A percentile compares a stretch with the other conserved stretches of the same genome.
These are phyloP conservation scores for Botrytis sinoallii DNA, from an alignment of 2,329 filamentous ascomycete genomes.

Conservation along the genomic window DNA sequence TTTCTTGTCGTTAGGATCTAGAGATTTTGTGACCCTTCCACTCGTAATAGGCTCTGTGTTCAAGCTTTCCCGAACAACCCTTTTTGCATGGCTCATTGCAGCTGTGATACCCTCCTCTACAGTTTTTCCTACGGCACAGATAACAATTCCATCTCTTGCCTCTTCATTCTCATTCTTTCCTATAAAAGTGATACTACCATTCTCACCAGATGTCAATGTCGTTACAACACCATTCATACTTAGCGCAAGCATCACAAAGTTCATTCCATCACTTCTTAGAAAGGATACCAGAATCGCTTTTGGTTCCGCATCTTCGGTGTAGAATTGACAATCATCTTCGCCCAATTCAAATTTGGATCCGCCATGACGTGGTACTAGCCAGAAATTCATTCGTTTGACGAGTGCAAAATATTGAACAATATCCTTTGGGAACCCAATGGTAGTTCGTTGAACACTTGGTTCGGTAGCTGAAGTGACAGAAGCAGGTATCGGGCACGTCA, in stretches of 20 bases:
- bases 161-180: conserved; percentile 17
- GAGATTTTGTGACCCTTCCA: too few relatives aligned
- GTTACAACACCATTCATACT: conserved; percentile 21
- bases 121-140: conserved; percentile 17
- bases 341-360: background rate
- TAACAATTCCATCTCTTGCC: conserved; percentile 2
- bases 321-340: conserved; percentile 4
- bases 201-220: conserved; percentile 7
- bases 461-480: background rate
- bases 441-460: background rate
- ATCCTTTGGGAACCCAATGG: background rate
- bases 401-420: conserved; percentile 10
- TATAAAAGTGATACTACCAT: conserved; percentile 16
- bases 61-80: background rate
- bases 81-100: conserved; percentile 18
- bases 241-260: conserved; percentile 22
- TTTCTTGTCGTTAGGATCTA: background rate
- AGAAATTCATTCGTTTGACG: conserved; percentile 4
- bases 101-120: conserved; percentile 20
- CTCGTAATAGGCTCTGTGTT: background rate
- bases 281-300: conserved; percentile 22
- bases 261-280: conserved; percentile 18
- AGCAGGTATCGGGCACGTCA: background rate
- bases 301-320: background rate
- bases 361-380: conserved; percentile 13